These are phyloP conservation scores for Jacaranda copaia DNA, from an alignment of 257 asterid genomes.

Conservation along the genomic window DNA sequence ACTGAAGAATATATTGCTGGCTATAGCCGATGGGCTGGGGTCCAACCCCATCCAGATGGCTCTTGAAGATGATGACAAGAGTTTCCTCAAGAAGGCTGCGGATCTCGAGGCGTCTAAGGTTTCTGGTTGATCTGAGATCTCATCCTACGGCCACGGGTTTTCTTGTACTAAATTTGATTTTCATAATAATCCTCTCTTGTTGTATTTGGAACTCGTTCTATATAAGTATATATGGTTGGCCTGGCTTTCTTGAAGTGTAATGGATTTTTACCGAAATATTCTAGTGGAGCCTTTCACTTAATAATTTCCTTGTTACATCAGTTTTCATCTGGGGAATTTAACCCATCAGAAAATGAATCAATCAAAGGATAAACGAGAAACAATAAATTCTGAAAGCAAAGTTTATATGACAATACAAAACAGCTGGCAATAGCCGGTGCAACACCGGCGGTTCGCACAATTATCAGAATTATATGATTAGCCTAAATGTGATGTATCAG, in stretches of 20 bases:
- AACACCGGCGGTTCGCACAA: too few relatives aligned
- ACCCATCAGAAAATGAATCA: too few relatives aligned
- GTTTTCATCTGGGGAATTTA: too few relatives aligned
- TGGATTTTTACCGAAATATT: not conserved
- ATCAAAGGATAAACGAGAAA: too few relatives aligned
- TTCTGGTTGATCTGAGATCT: slow-evolving; percentile 36
- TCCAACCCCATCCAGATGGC: slow-evolving; percentile 88
- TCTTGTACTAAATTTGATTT: not conserved
- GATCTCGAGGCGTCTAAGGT: slow-evolving; percentile 81
- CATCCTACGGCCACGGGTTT: not conserved
- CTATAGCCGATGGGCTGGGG: slow-evolving; percentile 91
- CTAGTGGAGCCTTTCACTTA: not conserved
- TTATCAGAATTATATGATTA: too few relatives aligned
- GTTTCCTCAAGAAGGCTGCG: slow-evolving; percentile 79
- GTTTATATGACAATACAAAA: too few relatives aligned
- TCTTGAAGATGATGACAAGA: slow-evolving; percentile 71
- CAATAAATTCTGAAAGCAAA: too few relatives aligned
- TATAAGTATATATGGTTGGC: too few relatives aligned
- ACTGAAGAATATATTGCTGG: slow-evolving; percentile 74
- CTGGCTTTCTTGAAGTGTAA: not conserved
- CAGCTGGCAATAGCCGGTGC: too few relatives aligned
- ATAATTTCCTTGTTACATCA: too few relatives aligned
- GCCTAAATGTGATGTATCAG: too few relatives aligned
- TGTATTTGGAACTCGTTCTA: not conserved
- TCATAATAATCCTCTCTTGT: not conserved